A percentile compares a stretch with the other conserved stretches of the same genome.
These are phyloP conservation scores for Clathrus columnatus DNA, from an alignment of 768 basidiomycete genomes.

Conservation along the genomic window DNA sequence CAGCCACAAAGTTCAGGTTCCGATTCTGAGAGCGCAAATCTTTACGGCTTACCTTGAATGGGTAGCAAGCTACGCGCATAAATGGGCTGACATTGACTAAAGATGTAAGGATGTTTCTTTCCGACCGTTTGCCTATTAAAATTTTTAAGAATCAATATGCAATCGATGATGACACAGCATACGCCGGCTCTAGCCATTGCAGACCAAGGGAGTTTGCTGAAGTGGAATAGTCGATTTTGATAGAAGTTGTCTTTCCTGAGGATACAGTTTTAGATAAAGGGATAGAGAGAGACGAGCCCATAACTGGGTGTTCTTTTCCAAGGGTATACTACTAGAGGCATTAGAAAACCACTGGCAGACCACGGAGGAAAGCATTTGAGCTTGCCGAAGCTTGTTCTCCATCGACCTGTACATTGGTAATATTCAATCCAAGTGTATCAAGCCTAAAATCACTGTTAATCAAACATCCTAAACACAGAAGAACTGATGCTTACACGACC, in stretches of 20 bases:
- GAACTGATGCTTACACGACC: slow-evolving; percentile 45
- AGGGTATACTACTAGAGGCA: slow-evolving; percentile 37
- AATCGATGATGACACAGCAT: slow-evolving; percentile 19
- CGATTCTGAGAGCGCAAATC: background rate
- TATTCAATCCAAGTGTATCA: slow-evolving; percentile 64
- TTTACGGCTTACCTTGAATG: slow-evolving; percentile 50
- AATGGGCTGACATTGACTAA: slow-evolving; percentile 91
- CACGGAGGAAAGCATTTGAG: slow-evolving; percentile 28
- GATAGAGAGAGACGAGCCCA: slow-evolving; percentile 71
- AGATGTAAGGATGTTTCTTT: slow-evolving; percentile 76
- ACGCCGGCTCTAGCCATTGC: slow-evolving; percentile 84
- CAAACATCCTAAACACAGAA: background rate
- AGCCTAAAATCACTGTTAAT: slow-evolving; percentile 34
- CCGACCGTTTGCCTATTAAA: slow-evolving; percentile 70
- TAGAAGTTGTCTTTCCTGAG: slow-evolving; percentile 31
- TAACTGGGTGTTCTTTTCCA: slow-evolving; percentile 50
- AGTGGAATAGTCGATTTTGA: slow-evolving; percentile 62
- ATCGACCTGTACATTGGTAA: slow-evolving; percentile 42
- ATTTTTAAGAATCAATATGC: slow-evolving; percentile 3
- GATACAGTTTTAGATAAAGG: slow-evolving; percentile 36
- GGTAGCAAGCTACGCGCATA: slow-evolving; percentile 75
- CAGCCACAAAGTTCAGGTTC: slow-evolving; percentile 9
- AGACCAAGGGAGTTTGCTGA: slow-evolving; percentile 68
- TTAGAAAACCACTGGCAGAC: no score
- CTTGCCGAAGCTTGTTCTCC: slow-evolving; percentile 34